Evolutionary conservation across 2,329 filamentous ascomycete genomes (phyloP).

Genomic region (Diplodia mutila): DNA sequence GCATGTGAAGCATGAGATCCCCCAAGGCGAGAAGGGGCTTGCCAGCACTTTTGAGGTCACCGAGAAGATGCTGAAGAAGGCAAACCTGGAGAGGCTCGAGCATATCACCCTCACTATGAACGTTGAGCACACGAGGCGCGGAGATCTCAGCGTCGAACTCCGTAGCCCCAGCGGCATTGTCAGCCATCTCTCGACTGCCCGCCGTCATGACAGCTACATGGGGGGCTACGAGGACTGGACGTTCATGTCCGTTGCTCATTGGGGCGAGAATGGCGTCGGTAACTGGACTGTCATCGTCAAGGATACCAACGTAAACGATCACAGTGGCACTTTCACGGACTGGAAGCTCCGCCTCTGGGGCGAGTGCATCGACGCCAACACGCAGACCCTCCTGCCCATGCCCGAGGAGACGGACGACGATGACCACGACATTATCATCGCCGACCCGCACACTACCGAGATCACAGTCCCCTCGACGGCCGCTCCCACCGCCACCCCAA

Average conservation of each 20-base stretch:
- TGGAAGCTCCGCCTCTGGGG: constrained; percentile 97
- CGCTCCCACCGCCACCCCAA: constrained; percentile 47
- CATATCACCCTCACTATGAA: constrained; percentile 99
- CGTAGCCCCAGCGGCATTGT: constrained; percentile 80
- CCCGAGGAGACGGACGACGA: constrained; percentile 82
- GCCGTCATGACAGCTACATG: constrained; percentile 67
- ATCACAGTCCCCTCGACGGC: constrained; percentile 52
- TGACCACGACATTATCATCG: constrained; percentile 69
- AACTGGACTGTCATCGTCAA: constrained; percentile 91
- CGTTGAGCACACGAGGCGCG: constrained; percentile 80
- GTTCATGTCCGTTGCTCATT: constrained; percentile 98
- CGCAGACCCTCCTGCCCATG: constrained; percentile 76
- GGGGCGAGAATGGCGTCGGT: constrained; percentile 86
- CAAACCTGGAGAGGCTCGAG: constrained; percentile 85
- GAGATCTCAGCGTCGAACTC: constrained; percentile 90
- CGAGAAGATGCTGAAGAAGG: constrained; percentile 73
- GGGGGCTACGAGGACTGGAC: constrained; percentile 92
- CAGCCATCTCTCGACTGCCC: constrained; percentile 79
- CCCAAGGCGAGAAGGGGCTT: constrained; percentile 80
- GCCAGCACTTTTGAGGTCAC: constrained; percentile 83
- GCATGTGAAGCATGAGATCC: constrained; percentile 82
- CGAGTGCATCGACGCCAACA: constrained; percentile 75
- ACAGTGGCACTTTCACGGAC: constrained; percentile 79
- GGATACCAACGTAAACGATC: constrained; percentile 77
- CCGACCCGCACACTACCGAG: constrained; percentile 63